Conservation (phyloP, 129 eudicot genomes). For the Deinandra increscens region DNA sequence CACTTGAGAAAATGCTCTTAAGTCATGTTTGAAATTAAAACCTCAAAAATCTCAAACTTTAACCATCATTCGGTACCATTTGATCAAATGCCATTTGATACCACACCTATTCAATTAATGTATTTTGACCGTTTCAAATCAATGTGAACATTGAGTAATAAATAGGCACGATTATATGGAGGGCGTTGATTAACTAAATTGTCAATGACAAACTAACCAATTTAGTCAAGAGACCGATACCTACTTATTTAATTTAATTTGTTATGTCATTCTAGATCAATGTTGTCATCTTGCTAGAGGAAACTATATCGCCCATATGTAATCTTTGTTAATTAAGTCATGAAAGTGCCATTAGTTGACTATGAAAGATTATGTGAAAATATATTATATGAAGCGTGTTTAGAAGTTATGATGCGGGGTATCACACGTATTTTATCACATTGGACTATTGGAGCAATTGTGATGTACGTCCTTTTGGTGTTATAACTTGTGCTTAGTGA, state of each 20-base stretch:
- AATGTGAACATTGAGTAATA: conserved; percentile 20
- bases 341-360: too few species aligned
- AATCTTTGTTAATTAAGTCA: background rate
- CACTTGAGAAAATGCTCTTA: too few species aligned
- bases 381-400: too few species aligned
- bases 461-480: too few species aligned
- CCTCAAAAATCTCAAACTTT: too few species aligned
- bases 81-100: background rate
- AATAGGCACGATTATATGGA: conserved; percentile 24
- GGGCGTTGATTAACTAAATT: conserved; percentile 6
- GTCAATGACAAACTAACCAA: conserved; percentile 23
- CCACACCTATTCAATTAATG: background rate
- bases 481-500: too few species aligned
- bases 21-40: too few species aligned
- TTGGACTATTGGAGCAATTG: too few species aligned
- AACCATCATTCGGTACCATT: too few species aligned
- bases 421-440: too few species aligned
- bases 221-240: conserved; percentile 15
- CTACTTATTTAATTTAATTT: conserved; percentile 24
- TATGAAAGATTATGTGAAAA: too few species aligned
- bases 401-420: too few species aligned
- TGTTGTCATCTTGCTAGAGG: background rate
- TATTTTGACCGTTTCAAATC: conserved; percentile 19
- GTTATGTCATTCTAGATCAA: conserved; percentile 6
- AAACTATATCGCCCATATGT: background rate